Percentiles rank a stretch among this genome's conserved stretches.
Conservation (phyloP, 1,284 basidiomycete species). For the Leccinum variabile region DNA sequence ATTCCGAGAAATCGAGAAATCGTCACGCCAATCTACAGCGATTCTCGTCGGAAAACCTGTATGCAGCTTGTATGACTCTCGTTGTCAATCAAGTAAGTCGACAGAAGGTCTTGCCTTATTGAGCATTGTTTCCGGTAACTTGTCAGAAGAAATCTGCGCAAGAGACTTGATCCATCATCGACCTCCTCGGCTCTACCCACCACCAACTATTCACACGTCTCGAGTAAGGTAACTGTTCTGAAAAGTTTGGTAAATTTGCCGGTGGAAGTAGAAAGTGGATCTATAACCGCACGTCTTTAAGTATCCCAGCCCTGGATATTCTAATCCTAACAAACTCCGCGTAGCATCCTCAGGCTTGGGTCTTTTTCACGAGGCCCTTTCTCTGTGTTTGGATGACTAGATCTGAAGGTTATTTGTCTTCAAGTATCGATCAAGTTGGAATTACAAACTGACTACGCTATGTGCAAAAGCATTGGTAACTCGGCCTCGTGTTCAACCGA, state of each 20-base stretch:
- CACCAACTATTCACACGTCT: slow-evolving; percentile 9
- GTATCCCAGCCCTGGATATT: slow-evolving; percentile 12
- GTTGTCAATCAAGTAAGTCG: background rate
- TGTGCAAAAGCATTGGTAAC: slow-evolving; percentile 2
- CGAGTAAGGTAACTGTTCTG: slow-evolving; percentile 20
- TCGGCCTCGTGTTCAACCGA: slow-evolving; percentile 26
- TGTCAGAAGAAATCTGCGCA: slow-evolving; percentile 13
- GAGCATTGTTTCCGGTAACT: slow-evolving; percentile 8
- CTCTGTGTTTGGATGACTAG: slow-evolving; percentile 17
- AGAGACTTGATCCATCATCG: slow-evolving; percentile 14
- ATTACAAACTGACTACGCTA: slow-evolving; percentile 10
- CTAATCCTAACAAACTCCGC: slow-evolving; percentile 25
- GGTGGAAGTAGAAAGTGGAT: slow-evolving; percentile 2
- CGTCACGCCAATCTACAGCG: background rate
- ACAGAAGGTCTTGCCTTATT: slow-evolving; percentile 1
- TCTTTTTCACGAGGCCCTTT: slow-evolving; percentile 5
- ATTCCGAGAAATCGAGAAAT: background rate
- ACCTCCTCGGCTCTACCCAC: slow-evolving; percentile 31
- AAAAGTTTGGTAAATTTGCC: slow-evolving; percentile 12
- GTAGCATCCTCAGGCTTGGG: slow-evolving; percentile 8
- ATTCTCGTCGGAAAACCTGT: background rate
- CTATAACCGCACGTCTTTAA: slow-evolving; percentile 7
- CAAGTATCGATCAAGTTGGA: slow-evolving; percentile 18
- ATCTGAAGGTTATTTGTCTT: slow-evolving; percentile 17
- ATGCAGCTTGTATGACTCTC: background rate